A percentile compares a stretch with the other conserved stretches of the same genome.
Evolutionary conservation across 192 early-diverging fungal species (phyloP).

Genomic region (Linderina pennispora): DNA sequence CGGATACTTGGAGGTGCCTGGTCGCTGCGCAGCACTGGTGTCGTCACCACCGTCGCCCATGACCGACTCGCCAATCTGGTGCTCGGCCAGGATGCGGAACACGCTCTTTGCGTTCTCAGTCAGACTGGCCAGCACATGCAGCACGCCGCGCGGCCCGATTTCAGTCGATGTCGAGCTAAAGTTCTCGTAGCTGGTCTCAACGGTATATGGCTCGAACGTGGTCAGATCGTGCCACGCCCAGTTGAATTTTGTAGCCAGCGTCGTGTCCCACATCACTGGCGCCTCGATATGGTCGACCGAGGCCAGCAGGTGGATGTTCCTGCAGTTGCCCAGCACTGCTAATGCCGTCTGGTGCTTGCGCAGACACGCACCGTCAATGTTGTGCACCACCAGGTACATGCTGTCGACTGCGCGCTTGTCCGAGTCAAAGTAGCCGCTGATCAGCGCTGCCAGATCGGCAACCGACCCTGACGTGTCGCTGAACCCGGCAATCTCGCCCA

Average conservation of each 20-base stretch:
- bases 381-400: constrained; percentile 79
- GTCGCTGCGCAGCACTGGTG: constrained; percentile 10
- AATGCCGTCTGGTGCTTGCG: constrained; percentile 69
- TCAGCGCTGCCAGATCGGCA: constrained; percentile 60
- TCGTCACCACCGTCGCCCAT: constrained; percentile 17
- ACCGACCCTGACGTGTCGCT: constrained; percentile 38
- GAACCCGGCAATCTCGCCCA: constrained; percentile 26
- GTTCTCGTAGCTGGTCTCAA: constrained; percentile 82
- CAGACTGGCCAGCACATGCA: constrained; percentile 76
- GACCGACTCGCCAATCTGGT: constrained; percentile 58
- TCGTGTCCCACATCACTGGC: constrained; percentile 82
- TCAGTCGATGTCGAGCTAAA: constrained; percentile 54
- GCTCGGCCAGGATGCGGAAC: constrained; percentile 79
- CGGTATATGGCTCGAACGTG: constrained; percentile 72
- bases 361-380: constrained; percentile 77
- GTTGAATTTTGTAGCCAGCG: constrained; percentile 58
- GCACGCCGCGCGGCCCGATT: constrained; percentile 60
- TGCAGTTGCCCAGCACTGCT: constrained; percentile 57
- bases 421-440: constrained; percentile 58
- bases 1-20: constrained; percentile 24
- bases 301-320: constrained; percentile 70
- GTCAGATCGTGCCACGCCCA: constrained; percentile 93
- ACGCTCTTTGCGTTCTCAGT: constrained; percentile 80
- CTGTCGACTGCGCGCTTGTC: constrained; percentile 39
- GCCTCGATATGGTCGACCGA: constrained; percentile 91